These are phyloP conservation scores for Eruca vesicaria DNA, from an alignment of 441 rosid species.

Conservation along the genomic window DNA sequence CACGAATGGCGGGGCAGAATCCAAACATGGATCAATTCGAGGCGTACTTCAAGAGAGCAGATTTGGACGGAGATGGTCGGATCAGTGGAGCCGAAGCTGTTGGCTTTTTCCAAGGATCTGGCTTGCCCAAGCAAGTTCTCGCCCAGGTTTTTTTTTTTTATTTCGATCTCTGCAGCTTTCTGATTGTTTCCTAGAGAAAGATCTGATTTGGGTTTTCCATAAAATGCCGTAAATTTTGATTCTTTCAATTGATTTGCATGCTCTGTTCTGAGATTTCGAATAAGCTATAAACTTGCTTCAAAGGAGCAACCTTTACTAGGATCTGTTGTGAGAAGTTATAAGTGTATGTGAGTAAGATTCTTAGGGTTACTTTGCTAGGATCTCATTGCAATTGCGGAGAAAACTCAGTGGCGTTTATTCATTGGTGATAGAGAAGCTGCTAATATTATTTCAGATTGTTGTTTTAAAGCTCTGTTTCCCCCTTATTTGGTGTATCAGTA, in stretches of 20 bases:
- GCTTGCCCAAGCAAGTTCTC: conserved; percentile 84
- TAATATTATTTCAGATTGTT: neutral
- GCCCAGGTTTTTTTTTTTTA: conserved; percentile 61
- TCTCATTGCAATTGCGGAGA: neutral
- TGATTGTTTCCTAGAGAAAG: conserved; percentile 13
- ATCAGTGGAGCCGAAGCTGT: conserved; percentile 97
- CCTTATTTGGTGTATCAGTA: neutral
- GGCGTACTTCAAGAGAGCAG: conserved; percentile 81
- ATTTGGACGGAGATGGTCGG: conserved; percentile 95
- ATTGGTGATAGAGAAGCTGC: neutral
- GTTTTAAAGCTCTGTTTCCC: neutral
- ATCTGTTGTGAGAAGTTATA: conserved; percentile 6
- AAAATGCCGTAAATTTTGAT: neutral
- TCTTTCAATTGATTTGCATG: neutral
- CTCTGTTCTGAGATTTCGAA: neutral
- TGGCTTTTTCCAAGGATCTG: conserved; percentile 85
- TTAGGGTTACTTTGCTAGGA: neutral
- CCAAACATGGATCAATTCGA: conserved; percentile 83
- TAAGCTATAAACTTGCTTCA: neutral
- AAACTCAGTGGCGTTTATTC: conserved; percentile 1
- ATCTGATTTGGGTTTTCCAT: conserved; percentile 26
- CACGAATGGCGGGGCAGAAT: conserved; percentile 52
- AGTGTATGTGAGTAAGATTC: neutral
- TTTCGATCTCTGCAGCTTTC: conserved; percentile 23
- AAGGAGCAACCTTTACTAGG: conserved; percentile 12